Evolutionary conservation across 1,284 basidiomycete species (phyloP), one percentile per base, ranked within the genome.

Genomic region (Cryptococcus sp.): DNA sequence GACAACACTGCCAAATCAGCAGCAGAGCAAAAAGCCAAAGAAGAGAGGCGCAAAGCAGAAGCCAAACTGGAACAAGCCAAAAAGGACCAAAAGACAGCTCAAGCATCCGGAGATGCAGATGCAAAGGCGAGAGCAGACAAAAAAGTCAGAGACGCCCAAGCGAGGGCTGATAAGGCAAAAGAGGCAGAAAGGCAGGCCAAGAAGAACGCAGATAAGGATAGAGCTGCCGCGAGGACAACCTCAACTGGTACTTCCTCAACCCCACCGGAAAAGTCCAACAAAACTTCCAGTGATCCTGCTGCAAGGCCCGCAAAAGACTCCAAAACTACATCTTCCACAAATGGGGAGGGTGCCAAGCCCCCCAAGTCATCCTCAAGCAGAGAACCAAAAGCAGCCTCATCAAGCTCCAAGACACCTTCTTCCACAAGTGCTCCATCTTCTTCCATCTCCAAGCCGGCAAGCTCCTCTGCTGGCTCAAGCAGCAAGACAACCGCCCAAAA

Each of bases 61-160:
- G 23, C 11, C 14, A 36, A 23, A 5, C 46, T 47, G n/a, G 46
- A 32, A 31, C 9, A 41, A 21, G 46, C 46, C 11, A 40, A 47
- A 31, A 26, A 40, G 28, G 39, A 47, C 3, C 25, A 47, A 21
- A 47, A 47, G 28, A 33, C 7, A 24, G 33, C 33, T 16, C 14
- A 25, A 28, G 21, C 18, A 11, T 10, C 14, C 3, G 43, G 21
- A 18, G 43, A 45, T 24, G 43, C 32, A 11, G 43, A 35, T 3
- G 43, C 43, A 4, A 23, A 23, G 5, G 5, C 14, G 11, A 18
- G 36, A 11, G 35, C 46, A 9, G 46, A 47, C 24, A 28, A 37
- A 12, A 47, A 47, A 34, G 46, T 47, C 28, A 35, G 22, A 21
- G 41, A 42, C n/a, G 46, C 38, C 5, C 11, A 40, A 40, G 38